phyloP scores from a whole-genome alignment of 2,329 filamentous ascomycete species.

The Hirsutella thompsonii region DNA sequence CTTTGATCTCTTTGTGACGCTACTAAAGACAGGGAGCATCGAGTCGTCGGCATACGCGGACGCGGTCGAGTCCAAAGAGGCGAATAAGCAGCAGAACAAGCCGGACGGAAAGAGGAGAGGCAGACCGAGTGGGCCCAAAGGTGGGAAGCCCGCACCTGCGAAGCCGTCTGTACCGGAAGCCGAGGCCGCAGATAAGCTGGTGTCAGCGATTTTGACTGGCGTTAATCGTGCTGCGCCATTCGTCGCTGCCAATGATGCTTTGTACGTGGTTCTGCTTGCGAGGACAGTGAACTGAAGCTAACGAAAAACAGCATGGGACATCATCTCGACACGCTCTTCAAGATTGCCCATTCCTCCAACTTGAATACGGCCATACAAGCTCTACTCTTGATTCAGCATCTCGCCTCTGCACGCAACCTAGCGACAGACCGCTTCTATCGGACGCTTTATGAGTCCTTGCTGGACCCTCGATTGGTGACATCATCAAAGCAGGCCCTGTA shows the following conservation, averaged over 20 bases:
- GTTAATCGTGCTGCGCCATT: constrained; percentile 96
- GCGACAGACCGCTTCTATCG: constrained; percentile 87
- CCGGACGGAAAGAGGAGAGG: constrained; percentile 11
- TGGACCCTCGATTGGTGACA: constrained; percentile 76
- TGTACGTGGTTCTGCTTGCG: constrained; percentile 33
- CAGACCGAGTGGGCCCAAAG: constrained; percentile 8
- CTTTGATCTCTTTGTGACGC: constrained; percentile 73
- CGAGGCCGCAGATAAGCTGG: constrained; percentile 65
- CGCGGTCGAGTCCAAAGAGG: constrained; percentile 22
- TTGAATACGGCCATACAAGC: constrained; percentile 98
- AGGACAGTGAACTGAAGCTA: background rate
- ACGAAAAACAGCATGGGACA: constrained; percentile 51
- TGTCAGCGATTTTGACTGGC: constrained; percentile 81
- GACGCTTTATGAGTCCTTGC: constrained; percentile 85
- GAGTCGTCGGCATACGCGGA: constrained; percentile 31
- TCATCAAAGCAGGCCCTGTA: constrained; percentile 96
- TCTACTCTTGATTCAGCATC: constrained; percentile 85
- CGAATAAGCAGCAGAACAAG: constrained; percentile 7
- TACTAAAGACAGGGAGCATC: constrained; percentile 51
- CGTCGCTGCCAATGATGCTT: constrained; percentile 64
- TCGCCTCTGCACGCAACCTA: constrained; percentile 68
- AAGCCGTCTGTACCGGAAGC: constrained; percentile 47
- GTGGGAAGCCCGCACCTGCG: constrained; percentile 9
- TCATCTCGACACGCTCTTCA: constrained; percentile 88
- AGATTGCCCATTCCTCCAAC: constrained; percentile 92